Evolutionary conservation across 805 yeast species (phyloP).

Genomic region (Kazachstania taianensis): DNA sequence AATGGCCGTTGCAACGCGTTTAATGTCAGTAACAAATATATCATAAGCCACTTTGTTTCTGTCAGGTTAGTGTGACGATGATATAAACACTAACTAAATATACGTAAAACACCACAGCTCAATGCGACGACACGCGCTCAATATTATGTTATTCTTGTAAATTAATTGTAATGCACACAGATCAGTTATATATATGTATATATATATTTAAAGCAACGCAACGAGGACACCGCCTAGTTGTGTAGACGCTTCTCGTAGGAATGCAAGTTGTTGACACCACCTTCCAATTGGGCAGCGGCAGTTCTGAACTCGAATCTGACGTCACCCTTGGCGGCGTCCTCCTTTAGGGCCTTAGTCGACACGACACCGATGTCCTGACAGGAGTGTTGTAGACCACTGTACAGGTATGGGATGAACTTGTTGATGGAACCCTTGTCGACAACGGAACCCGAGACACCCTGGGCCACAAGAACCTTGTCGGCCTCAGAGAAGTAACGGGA

Average conservation of each 20-base stretch:
- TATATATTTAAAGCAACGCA: too few species aligned
- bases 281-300: slow-evolving; percentile 97
- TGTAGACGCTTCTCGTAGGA: slow-evolving; percentile 96
- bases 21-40: too few species aligned
- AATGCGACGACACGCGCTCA: too few species aligned
- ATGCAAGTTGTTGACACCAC: slow-evolving; percentile 94
- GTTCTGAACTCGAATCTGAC: slow-evolving; percentile 96
- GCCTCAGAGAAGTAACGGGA: slow-evolving; percentile 96
- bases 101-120: too few species aligned
- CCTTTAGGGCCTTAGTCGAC: slow-evolving; percentile 55
- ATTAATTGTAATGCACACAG: too few species aligned
- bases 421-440: slow-evolving; percentile 92
- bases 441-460: slow-evolving; percentile 96
- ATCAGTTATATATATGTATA: too few species aligned
- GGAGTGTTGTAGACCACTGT: slow-evolving; percentile 94
- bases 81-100: too few species aligned
- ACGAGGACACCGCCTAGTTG: too few species aligned
- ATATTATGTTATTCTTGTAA: too few species aligned
- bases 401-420: slow-evolving; percentile 89
- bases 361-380: slow-evolving; percentile 93
- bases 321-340: slow-evolving; percentile 50
- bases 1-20: too few species aligned
- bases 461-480: slow-evolving; percentile 93
- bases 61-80: too few species aligned
- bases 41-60: too few species aligned